phyloP scores from a whole-genome alignment of 2,329 filamentous ascomycete genomes.

The Chaetoscypha palmicola region DNA sequence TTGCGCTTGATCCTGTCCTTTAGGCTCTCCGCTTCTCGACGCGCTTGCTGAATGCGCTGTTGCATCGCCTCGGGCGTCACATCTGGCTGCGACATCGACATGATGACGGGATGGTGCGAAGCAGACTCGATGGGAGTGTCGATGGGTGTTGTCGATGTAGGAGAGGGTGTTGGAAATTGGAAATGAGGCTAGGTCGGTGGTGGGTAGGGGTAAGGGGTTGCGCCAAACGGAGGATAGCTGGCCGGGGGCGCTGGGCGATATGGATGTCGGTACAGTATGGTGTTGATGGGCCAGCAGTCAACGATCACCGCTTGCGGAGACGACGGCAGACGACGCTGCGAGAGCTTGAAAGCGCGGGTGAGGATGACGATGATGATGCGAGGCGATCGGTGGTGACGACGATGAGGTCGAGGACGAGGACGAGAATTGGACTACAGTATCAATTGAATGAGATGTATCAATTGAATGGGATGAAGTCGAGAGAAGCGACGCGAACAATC shows the following conservation, averaged over 20 bases:
- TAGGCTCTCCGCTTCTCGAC: conserved; percentile 93
- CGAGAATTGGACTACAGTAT: background rate
- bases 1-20: conserved; percentile 99
- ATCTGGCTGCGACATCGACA: conserved; percentile 43
- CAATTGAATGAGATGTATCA: background rate
- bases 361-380: background rate
- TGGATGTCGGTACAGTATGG: background rate
- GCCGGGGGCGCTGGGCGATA: background rate
- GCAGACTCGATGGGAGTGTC: conserved; percentile 9
- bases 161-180: conserved; percentile 11
- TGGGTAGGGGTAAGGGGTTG: conserved; percentile 4
- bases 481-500: background rate
- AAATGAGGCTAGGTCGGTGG: conserved; percentile 7
- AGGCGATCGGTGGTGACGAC: background rate
- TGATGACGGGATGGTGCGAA: conserved; percentile 5
- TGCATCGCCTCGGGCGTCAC: conserved; percentile 76
- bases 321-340: background rate
- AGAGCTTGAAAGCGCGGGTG: background rate
- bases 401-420: background rate
- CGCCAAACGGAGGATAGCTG: conserved; percentile 25
- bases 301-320: conserved; percentile 1
- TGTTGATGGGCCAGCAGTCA: conserved; percentile 7
- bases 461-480: background rate
- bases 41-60: conserved; percentile 83
- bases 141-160: conserved; percentile 16